Evolutionary conservation across 805 yeast genomes (phyloP).

Genomic region (Yamadazyma takamatsuzukensis): DNA sequence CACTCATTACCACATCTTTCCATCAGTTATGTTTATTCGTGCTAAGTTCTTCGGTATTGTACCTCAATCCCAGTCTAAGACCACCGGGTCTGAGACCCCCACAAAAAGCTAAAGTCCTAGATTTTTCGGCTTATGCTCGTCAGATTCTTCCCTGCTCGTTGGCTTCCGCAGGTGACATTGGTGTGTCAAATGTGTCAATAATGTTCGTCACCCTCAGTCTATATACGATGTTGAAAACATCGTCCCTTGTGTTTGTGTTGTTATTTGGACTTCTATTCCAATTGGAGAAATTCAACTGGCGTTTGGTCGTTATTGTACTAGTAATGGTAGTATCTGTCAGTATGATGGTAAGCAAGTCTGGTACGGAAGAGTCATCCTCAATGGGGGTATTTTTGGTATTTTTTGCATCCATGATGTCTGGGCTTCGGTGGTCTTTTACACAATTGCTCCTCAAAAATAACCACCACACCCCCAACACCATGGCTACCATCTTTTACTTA

Average conservation of each 20-base stretch:
- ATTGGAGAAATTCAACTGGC: conserved; percentile 70
- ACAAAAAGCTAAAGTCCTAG: too few relatives aligned
- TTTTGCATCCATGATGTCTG: conserved; percentile 76
- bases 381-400: conserved; percentile 75
- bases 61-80: conserved; percentile 46
- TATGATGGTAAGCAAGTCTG: conserved; percentile 67
- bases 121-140: conserved; percentile 30
- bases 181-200: conserved; percentile 83
- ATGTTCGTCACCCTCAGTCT: conserved; percentile 74
- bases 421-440: conserved; percentile 93
- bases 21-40: conserved; percentile 74
- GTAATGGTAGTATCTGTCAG: conserved; percentile 82
- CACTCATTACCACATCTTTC: conserved; percentile 76
- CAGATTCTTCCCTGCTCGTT: conserved; percentile 79
- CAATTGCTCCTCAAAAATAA: conserved; percentile 65
- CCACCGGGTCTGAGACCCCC: too few relatives aligned
- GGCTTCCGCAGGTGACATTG: conserved; percentile 91
- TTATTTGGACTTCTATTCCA: conserved; percentile 81
- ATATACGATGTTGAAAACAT: conserved; percentile 91
- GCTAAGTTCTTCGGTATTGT: conserved; percentile 47
- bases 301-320: conserved; percentile 63
- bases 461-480: conserved; percentile 61
- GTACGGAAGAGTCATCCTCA: conserved; percentile 14
- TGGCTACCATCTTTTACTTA: conserved; percentile 76
- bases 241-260: conserved; percentile 83